A percentile compares a stretch with the other conserved stretches of the same genome.
Evolutionary conservation across 2,329 filamentous ascomycete genomes (phyloP).

Genomic region (Blastomyces silverae): DNA sequence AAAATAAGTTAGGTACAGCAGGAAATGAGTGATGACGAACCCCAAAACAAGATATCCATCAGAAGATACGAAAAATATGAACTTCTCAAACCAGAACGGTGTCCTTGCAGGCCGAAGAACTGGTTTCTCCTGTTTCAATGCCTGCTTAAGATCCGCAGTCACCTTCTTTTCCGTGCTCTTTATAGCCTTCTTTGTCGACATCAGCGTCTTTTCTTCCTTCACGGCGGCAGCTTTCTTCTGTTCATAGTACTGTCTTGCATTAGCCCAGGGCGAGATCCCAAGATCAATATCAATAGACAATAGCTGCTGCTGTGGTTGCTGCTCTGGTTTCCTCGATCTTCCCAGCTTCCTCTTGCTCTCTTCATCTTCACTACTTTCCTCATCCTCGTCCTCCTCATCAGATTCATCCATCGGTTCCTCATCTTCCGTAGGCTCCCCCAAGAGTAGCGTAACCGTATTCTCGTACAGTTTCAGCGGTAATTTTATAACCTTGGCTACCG

Average conservation of each 20-base stretch:
- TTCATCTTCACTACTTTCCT: conserved; percentile 39
- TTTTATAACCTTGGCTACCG: conserved; percentile 79
- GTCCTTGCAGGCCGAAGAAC: conserved; percentile 74
- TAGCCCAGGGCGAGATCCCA: conserved; percentile 72
- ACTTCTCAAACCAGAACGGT: conserved; percentile 96
- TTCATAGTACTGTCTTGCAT: conserved; percentile 86
- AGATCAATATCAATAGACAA: conserved; percentile 81
- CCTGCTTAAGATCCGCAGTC: conserved; percentile 73
- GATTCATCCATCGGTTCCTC: conserved; percentile 51
- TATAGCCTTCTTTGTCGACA: conserved; percentile 73
- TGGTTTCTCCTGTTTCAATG: conserved; percentile 85
- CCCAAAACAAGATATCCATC: conserved; percentile 90
- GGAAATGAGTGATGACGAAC: conserved; percentile 25
- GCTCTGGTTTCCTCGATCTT: conserved; percentile 24
- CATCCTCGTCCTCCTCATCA: conserved; percentile 50
- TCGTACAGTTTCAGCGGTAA: conserved; percentile 84
- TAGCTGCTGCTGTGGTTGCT: conserved; percentile 32
- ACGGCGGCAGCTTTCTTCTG: conserved; percentile 75
- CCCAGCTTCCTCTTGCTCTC: conserved; percentile 22
- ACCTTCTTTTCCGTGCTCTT: conserved; percentile 91
- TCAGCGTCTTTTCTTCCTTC: conserved; percentile 79
- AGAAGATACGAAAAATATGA: conserved; percentile 87
- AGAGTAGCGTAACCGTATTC: conserved; percentile 72
- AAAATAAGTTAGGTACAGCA: neutral
- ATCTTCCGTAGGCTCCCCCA: conserved; percentile 63